Evolutionary conservation across 2,329 filamentous ascomycete species (phyloP).

Genomic region (Aspergillus chevalieri): DNA sequence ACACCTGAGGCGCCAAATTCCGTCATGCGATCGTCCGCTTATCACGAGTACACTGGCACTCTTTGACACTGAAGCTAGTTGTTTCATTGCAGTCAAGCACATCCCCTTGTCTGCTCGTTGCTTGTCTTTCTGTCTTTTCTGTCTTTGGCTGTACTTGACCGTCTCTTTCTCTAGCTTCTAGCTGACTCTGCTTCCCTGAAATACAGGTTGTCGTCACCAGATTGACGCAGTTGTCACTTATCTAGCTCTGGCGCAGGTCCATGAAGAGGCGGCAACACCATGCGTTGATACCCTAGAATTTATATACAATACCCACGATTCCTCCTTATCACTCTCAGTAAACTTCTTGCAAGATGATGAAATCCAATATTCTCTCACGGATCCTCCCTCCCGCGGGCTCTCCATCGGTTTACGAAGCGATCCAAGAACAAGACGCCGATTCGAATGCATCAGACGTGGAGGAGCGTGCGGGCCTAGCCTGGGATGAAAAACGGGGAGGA

Average conservation of each 20-base stretch:
- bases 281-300: conserved; percentile 6
- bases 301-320: not conserved
- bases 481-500: conserved; percentile 44
- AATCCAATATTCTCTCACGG: conserved; percentile 37
- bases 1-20: not conserved
- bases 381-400: conserved; percentile 46
- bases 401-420: conserved; percentile 43
- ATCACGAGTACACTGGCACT: not conserved
- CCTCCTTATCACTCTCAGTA: not conserved
- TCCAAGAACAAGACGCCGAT: conserved; percentile 41
- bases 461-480: conserved; percentile 42
- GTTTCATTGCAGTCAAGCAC: too few species aligned
- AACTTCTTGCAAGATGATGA: conserved; percentile 29
- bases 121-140: not conserved
- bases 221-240: too few species aligned
- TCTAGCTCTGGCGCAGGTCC: not conserved
- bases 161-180: not conserved
- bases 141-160: not conserved
- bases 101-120: too few species aligned
- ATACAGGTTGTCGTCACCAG: too few species aligned
- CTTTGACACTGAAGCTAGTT: too few species aligned
- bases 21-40: not conserved
- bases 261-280: conserved; percentile 2
- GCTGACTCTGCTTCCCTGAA: too few species aligned
- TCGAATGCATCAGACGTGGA: conserved; percentile 42